Evolutionary conservation across 129 eudicot species (phyloP), one percentile per base, ranked within the genome.

Genomic region (Glebionis coronaria): DNA sequence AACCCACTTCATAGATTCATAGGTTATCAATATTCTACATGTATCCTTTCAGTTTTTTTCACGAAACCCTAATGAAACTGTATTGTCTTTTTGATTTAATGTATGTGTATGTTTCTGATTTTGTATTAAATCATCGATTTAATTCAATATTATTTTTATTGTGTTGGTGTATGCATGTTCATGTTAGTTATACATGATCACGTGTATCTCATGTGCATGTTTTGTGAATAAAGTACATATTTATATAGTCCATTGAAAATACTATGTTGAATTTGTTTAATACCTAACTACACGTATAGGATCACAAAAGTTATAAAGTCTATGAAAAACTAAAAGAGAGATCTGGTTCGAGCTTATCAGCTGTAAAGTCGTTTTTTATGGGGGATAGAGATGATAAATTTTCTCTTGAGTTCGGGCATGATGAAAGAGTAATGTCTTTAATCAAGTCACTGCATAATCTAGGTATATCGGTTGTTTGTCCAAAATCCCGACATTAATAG

Each of bases 341-440:
- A 77, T 87, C 96, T 66, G 77, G 87, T 79, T 73, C 83, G 76
- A 79, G 96, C 70, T 71, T 92, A 68, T 88, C 91, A 35, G 95
- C 90, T 9, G 63, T 92, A 89, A 92, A 86, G 61, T 88, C 96
- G 31, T 67, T 92, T 68, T 90, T 92, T 68, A 76, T 88, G 18
- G 88, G 98, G 62, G 98, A 83, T 56, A 91, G 80, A 74, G 96
- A 88, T 51, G 91, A 91, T 38, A 83, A 82, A 63, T 65, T 83
- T 79, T 65, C 73, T 58, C 62, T 79, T 45, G 98, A 88, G 76
- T 80, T 82, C 63, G 83, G 95, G 54, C 71, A 76, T 54, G 85
- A 84, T 74, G 84, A 77, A 65, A 89, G 80, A 80, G 95, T 82
- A 52, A 69, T 80, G 73, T 81, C 81, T 66, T 65, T 88, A 53